These are phyloP conservation scores for Populus hybrid DNA, from an alignment of 441 rosid species.

Conservation along the genomic window DNA sequence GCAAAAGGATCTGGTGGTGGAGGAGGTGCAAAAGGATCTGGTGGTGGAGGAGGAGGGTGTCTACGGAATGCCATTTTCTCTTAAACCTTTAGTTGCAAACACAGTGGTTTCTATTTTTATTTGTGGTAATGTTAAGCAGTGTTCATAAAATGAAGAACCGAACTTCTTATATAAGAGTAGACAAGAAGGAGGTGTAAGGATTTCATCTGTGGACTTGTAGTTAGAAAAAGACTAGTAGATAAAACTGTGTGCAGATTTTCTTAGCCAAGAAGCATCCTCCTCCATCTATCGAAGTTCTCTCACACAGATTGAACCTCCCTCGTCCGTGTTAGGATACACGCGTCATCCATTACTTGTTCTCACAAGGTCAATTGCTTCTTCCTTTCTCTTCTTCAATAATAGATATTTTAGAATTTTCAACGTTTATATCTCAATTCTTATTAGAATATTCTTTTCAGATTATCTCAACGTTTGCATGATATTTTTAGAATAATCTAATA, in stretches of 20 bases:
- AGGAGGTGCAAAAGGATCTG: background rate
- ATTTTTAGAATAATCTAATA: no score
- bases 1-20: conserved; percentile 15
- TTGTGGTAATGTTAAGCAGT: background rate
- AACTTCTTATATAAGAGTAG: background rate
- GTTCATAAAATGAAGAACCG: background rate
- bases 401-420: no score
- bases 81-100: background rate
- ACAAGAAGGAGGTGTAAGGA: background rate
- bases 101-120: background rate
- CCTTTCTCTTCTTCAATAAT: background rate
- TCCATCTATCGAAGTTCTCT: background rate
- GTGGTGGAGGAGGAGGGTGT: background rate
- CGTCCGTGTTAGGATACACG: background rate
- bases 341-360: background rate
- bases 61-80: conserved; percentile 2
- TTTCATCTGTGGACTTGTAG: background rate
- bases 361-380: background rate
- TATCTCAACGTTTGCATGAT: no score
- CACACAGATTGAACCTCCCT: background rate
- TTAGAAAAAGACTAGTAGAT: background rate
- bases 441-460: no score
- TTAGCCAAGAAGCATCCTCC: background rate
- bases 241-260: background rate
- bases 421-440: no score